Base-by-base conservation (phyloP, 305 asterid species). In the Plantago lanceolata region DNA sequence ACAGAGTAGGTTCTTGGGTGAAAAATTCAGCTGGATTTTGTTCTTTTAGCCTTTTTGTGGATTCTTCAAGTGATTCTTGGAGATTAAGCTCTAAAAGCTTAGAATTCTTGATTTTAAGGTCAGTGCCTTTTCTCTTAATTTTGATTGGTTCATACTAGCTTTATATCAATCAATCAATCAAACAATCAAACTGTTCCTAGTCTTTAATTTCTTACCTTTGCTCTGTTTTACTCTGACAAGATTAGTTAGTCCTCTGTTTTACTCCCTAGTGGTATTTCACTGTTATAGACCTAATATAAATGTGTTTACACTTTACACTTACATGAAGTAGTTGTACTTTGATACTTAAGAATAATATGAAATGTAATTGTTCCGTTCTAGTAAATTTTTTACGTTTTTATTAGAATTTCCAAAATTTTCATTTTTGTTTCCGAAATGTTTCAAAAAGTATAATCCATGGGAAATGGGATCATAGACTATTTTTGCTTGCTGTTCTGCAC, bases 21-120 rank as follows among this genome's bases (percentile, higher is more conserved):
- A 67, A 55, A 66, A 29, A 45, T 19, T 56, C 54, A 63, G 56
- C 40, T 11, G 53, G 69, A 69, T 71, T 70, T 65, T 53, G 54
- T 63, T 68, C 63, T 28, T 20, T 60, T 56, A 40, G 53, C 71
- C 62, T 13, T 21, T 71, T 53, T 73, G 40, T 68, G 71, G 68
- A 71, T 54, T 73, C 13, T 35, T 35, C 12, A 67, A 62, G 71
- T 57, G 76, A 37, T 48, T 68, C 5, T 55, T n/a, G 21, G 33
- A 26, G 60, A 55, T 26, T 55, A 55, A 55, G 60, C 60, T 55
- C 55, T 45, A 65, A 58, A 73, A 78, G 68, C 66, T 61, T 71
- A 57, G 72, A 49, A n/a, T 40, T 40, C 48, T 40, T 75, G 67
- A 61, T 51, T 76, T 76, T 66, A 59, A 57, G 83, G 86, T 76